Percentiles rank a stretch among this genome's conserved stretches.
Conservation (phyloP, 108 stramenopile species). For the Phaeodactylum tricornutum region DNA sequence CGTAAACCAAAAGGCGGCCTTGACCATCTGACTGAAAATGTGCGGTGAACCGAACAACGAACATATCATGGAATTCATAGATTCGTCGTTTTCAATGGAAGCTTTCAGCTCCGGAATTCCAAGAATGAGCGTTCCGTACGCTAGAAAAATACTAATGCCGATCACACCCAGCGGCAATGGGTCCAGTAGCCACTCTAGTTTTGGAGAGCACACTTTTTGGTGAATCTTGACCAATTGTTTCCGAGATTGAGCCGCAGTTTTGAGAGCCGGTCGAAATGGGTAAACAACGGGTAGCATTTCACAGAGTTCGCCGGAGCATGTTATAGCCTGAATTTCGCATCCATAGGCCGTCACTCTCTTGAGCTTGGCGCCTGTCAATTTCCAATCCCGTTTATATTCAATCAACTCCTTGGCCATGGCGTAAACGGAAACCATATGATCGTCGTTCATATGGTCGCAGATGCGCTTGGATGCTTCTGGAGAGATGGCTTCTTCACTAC, state of each 20-base stretch:
- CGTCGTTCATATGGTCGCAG: conserved; percentile 12
- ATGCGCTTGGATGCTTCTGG: conserved; percentile 10
- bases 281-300: conserved; percentile 15
- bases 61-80: not conserved
- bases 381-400: not conserved
- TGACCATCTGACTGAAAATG: conserved; percentile 8
- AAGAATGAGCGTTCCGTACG: not conserved
- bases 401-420: conserved; percentile 11
- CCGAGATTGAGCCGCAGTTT: conserved; percentile 4
- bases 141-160: not conserved
- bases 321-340: conserved; percentile 15
- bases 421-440: conserved; percentile 8
- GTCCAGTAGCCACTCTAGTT: conserved; percentile 20
- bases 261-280: conserved; percentile 14
- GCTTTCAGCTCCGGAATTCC: not conserved
- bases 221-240: conserved; percentile 9
- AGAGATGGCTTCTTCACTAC: no score
- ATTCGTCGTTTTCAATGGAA: not conserved
- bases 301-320: conserved; percentile 24
- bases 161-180: conserved; percentile 4
- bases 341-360: conserved; percentile 10
- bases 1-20: conserved; percentile 12
- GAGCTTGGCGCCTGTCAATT: conserved; percentile 14
- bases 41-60: conserved; percentile 2
- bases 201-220: conserved; percentile 17